These are phyloP conservation scores for Butyriboletus loyo DNA, from an alignment of 768 basidiomycete genomes.

Conservation along the genomic window DNA sequence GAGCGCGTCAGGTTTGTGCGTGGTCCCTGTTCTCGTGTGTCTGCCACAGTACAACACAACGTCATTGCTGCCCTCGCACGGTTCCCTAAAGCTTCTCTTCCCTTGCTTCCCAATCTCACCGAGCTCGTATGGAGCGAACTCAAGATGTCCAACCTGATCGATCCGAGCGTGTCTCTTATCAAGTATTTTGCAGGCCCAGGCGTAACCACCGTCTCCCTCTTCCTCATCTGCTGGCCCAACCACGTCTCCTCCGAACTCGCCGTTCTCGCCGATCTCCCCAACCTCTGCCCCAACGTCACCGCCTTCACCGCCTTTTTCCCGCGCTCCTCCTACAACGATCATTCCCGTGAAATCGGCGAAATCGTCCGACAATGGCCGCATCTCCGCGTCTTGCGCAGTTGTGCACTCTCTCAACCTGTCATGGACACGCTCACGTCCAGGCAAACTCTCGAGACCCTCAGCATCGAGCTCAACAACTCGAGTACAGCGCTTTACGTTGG, in stretches of 20 bases:
- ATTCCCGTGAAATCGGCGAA: slow-evolving; percentile 24
- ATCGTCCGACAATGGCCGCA: slow-evolving; percentile 22
- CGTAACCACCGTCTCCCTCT: slow-evolving; percentile 19
- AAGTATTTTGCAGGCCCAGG: slow-evolving; percentile 23
- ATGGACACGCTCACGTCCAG: slow-evolving; percentile 19
- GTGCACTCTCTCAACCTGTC: slow-evolving; percentile 19
- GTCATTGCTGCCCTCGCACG: slow-evolving; percentile 15
- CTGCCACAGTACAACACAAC: slow-evolving; percentile 15
- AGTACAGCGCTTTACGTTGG: slow-evolving; percentile 18
- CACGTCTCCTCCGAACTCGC: slow-evolving; percentile 18
- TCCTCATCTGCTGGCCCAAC: slow-evolving; percentile 24
- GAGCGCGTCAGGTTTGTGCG: slow-evolving; percentile 21
- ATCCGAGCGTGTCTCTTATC: slow-evolving; percentile 25
- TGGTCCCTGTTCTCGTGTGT: slow-evolving; percentile 22
- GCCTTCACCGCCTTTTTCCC: slow-evolving; percentile 27
- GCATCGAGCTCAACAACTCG: slow-evolving; percentile 28
- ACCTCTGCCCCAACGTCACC: slow-evolving; percentile 24
- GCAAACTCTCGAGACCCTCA: slow-evolving; percentile 16
- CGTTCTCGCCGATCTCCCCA: slow-evolving; percentile 20
- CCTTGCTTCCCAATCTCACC: slow-evolving; percentile 26
- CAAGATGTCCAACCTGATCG: slow-evolving; percentile 20
- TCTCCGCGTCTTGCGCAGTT: slow-evolving; percentile 15
- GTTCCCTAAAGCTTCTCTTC: slow-evolving; percentile 11
- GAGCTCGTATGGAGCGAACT: slow-evolving; percentile 26
- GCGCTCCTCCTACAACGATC: slow-evolving; percentile 25